These are phyloP conservation scores for Chalaropsis thielavioides DNA, from an alignment of 2,329 filamentous ascomycete genomes.

Conservation along the genomic window DNA sequence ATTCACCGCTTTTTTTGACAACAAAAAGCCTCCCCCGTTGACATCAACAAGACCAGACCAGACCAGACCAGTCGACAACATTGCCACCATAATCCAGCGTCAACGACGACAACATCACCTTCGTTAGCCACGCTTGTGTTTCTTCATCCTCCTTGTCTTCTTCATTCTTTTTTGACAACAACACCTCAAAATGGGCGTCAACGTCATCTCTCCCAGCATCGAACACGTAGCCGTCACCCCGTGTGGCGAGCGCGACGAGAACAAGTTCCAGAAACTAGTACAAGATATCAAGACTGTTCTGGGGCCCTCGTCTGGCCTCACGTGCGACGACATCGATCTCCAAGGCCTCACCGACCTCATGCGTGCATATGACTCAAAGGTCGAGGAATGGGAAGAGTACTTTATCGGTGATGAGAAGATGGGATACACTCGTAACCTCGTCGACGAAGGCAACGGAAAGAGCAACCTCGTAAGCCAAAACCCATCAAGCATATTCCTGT, in stretches of 20 bases:
- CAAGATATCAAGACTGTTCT: constrained; percentile 57
- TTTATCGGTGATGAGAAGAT: constrained; percentile 55
- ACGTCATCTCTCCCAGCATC: constrained; percentile 15
- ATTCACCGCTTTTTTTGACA: constrained; percentile 13
- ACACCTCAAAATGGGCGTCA: constrained; percentile 13
- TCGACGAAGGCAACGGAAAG: constrained; percentile 76
- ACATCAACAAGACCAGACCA: constrained; percentile 5
- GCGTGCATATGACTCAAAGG: constrained; percentile 54
- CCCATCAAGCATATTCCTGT: not conserved
- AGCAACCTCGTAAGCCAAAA: constrained; percentile 49
- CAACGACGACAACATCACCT: not conserved
- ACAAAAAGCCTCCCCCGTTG: not conserved
- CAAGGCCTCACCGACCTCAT: constrained; percentile 57
- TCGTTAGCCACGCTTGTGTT: too few species aligned
- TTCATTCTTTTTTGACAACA: not conserved
- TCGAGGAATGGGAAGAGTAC: constrained; percentile 59
- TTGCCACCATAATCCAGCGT: not conserved
- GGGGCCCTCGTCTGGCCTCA: constrained; percentile 67
- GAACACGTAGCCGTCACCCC: constrained; percentile 9
- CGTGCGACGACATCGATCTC: constrained; percentile 68
- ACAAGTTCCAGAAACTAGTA: constrained; percentile 56
- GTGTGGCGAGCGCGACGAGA: constrained; percentile 19
- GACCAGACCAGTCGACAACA: not conserved
- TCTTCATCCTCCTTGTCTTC: not conserved
- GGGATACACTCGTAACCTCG: constrained; percentile 74